Evolutionary conservation across 1,139 yeast genomes (phyloP).

Genomic region (Debaryomyces fabryi): DNA sequence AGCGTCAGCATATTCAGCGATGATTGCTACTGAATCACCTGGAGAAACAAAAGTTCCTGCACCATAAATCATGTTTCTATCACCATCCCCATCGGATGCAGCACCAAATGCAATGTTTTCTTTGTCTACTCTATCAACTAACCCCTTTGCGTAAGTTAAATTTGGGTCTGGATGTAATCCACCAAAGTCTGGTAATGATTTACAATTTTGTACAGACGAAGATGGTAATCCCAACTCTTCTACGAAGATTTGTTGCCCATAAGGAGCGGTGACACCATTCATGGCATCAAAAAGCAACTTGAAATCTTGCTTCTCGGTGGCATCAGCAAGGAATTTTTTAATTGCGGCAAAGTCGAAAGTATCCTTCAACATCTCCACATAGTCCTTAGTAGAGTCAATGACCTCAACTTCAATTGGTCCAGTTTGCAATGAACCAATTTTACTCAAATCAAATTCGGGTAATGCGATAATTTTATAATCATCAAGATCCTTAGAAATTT

Average conservation of each 20-base stretch:
- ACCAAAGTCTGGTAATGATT: constrained; percentile 88
- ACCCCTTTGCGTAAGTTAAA: constrained; percentile 86
- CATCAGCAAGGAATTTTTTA: constrained; percentile 60
- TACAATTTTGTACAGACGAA: constrained; percentile 72
- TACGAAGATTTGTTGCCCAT: constrained; percentile 81
- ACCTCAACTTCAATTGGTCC: constrained; percentile 70
- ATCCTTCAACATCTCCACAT: constrained; percentile 74
- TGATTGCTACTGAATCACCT: constrained; percentile 97
- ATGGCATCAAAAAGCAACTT: constrained; percentile 84
- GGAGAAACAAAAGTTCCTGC: constrained; percentile 95
- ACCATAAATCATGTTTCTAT: constrained; percentile 98
- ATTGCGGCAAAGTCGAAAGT: constrained; percentile 90
- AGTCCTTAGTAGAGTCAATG: constrained; percentile 79
- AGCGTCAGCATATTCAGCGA: constrained; percentile 85
- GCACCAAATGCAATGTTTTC: constrained; percentile 92
- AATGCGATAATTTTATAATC: constrained; percentile 61
- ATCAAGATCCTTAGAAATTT: constrained; percentile 59
- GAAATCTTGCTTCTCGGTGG: constrained; percentile 54
- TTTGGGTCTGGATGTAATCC: constrained; percentile 99
- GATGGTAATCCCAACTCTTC: constrained; percentile 80
- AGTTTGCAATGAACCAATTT: constrained; percentile 56
- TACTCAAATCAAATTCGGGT: constrained; percentile 61
- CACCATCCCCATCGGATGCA: constrained; percentile 99
- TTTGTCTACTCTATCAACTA: constrained; percentile 81
- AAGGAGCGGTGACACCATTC: constrained; percentile 97